A percentile compares a stretch with the other conserved stretches of the same genome.
These are phyloP conservation scores for Venturia aucupariae DNA, from an alignment of 2,329 filamentous ascomycete species.

Conservation along the genomic window DNA sequence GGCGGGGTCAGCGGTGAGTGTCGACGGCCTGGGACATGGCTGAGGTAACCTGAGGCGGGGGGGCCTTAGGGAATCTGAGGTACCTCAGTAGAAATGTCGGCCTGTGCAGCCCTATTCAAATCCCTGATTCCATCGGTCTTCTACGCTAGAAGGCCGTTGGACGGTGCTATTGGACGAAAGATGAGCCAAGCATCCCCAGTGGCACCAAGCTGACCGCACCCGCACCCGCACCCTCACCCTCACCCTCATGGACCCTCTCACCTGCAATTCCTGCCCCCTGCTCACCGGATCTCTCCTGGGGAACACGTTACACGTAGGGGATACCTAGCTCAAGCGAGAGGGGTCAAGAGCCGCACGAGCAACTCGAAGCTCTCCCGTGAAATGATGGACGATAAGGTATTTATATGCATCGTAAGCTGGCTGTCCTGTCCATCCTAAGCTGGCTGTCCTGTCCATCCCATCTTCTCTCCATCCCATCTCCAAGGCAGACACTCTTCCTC, in stretches of 20 bases:
- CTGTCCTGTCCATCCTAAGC: background rate
- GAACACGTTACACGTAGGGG: background rate
- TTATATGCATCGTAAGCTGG: no score
- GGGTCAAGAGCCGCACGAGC: background rate
- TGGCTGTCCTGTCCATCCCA: background rate
- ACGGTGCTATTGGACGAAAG: background rate
- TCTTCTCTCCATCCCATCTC: background rate
- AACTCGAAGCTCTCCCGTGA: background rate
- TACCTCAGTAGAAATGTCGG: no score
- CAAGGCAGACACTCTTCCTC: background rate
- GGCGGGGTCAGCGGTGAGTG: no score
- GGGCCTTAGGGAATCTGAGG: no score
- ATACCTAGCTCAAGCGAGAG: background rate
- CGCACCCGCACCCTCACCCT: no score
- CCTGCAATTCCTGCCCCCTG: background rate
- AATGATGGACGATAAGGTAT: no score
- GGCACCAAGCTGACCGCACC: background rate
- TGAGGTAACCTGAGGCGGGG: no score
- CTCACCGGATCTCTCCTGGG: background rate
- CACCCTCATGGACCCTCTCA: no score
- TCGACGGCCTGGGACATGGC: no score
- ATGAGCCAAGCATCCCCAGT: background rate
- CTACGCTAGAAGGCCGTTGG: background rate
- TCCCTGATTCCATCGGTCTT: background rate
- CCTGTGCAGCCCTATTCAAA: background rate